A percentile compares a stretch with the other conserved stretches of the same genome.
phyloP scores from a whole-genome alignment of 2,329 filamentous ascomycete species.

The Diatrype stigma region DNA sequence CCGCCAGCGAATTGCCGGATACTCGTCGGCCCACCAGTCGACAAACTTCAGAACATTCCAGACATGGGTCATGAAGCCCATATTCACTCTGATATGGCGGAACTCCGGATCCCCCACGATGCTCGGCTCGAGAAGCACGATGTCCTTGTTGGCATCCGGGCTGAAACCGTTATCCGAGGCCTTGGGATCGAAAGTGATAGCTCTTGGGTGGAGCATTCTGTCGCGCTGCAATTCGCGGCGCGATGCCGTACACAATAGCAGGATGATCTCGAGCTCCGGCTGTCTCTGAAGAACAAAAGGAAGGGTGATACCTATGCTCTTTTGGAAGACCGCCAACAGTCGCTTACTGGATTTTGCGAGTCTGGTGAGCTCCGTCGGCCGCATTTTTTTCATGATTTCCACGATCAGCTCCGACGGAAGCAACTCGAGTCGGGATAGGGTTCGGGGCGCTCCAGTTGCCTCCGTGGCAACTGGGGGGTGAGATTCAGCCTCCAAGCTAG shows the following conservation, averaged over 20 bases:
- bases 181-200: too few relatives aligned
- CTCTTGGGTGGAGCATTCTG: constrained; percentile 19
- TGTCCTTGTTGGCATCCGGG: too few relatives aligned
- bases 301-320: constrained; percentile 39
- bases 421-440: constrained; percentile 15
- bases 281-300: constrained; percentile 37
- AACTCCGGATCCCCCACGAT: too few relatives aligned
- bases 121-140: too few relatives aligned
- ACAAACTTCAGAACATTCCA: constrained; percentile 29
- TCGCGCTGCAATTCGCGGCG: constrained; percentile 19
- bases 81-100: too few relatives aligned
- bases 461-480: too few relatives aligned
- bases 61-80: constrained; percentile 23
- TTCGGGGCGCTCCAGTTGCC: too few relatives aligned
- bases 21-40: constrained; percentile 36
- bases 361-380: constrained; percentile 36
- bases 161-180: too few relatives aligned
- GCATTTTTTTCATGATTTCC: constrained; percentile 43
- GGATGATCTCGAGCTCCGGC: constrained; percentile 40
- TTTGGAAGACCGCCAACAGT: constrained; percentile 37
- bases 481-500: too few relatives aligned
- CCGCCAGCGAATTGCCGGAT: constrained; percentile 42
- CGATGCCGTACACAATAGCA: constrained; percentile 44
- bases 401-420: constrained; percentile 45
- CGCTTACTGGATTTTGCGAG: constrained; percentile 34